phyloP scores from a whole-genome alignment of 2,329 filamentous ascomycete genomes.

The Aspergillus bombycis region DNA sequence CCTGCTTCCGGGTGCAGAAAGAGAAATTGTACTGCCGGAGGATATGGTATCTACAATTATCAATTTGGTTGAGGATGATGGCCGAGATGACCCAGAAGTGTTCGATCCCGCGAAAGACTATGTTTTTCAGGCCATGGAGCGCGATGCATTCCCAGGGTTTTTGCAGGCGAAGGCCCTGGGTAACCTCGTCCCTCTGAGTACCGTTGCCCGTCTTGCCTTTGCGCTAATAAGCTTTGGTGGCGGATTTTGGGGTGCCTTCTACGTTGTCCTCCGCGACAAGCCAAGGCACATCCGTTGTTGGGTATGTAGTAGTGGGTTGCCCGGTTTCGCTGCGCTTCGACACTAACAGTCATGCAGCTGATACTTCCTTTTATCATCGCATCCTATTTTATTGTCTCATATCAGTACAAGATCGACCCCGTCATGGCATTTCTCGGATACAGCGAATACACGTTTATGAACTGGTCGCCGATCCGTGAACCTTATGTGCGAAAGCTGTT shows the following conservation, averaged over 20 bases:
- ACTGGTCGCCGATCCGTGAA: constrained; percentile 84
- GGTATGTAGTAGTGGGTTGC: constrained; percentile 61
- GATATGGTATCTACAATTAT: constrained; percentile 86
- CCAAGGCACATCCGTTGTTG: constrained; percentile 75
- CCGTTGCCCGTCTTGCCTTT: constrained; percentile 81
- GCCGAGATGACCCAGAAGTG: constrained; percentile 92
- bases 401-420: constrained; percentile 95
- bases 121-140: constrained; percentile 99
- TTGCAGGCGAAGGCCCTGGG: constrained; percentile 92
- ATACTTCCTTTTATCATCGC: constrained; percentile 92
- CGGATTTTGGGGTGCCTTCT: constrained; percentile 91
- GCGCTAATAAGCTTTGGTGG: constrained; percentile 86
- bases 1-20: constrained; percentile 88
- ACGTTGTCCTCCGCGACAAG: constrained; percentile 87
- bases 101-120: constrained; percentile 99
- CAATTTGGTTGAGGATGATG: constrained; percentile 83
- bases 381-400: constrained; percentile 84
- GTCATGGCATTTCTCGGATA: constrained; percentile 84
- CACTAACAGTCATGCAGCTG: constrained; percentile 50
- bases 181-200: constrained; percentile 89
- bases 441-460: constrained; percentile 96
- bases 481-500: constrained; percentile 87
- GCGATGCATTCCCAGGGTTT: constrained; percentile 98
- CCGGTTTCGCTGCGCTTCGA: constrained; percentile 10
- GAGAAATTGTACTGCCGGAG: constrained; percentile 91